Percentiles rank a stretch among this genome's conserved stretches.
Evolutionary conservation across 2,329 filamentous ascomycete genomes (phyloP).

Genomic region (Phialophora macrospora): DNA sequence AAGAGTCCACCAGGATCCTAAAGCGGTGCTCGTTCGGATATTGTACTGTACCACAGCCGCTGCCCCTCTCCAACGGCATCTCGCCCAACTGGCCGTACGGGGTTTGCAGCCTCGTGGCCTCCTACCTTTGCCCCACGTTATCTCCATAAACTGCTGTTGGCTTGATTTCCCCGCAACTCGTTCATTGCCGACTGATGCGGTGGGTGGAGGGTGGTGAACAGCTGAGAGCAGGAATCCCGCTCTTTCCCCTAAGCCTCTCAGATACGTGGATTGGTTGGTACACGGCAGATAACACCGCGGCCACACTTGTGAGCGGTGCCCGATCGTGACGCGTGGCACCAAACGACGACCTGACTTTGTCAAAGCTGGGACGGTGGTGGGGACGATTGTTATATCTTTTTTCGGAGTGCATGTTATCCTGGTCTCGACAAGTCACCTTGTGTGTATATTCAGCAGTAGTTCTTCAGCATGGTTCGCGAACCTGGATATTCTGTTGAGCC

Average conservation of each 20-base stretch:
- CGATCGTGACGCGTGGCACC: neutral
- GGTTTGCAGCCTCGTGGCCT: conserved; percentile 4
- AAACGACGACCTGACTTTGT: neutral
- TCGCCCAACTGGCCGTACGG: neutral
- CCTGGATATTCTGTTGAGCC: conserved; percentile 4
- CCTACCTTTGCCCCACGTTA: neutral
- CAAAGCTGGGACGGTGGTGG: neutral
- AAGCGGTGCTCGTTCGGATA: neutral
- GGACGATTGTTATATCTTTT: neutral
- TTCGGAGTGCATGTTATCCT: neutral
- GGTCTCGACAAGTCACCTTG: neutral
- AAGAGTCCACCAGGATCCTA: neutral
- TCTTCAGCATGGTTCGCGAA: conserved; percentile 15
- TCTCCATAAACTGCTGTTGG: neutral
- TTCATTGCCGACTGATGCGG: neutral
- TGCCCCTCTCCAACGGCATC: neutral
- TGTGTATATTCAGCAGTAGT: neutral
- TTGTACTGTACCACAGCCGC: neutral
- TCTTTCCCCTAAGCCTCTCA: neutral
- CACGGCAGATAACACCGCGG: neutral
- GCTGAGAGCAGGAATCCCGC: neutral
- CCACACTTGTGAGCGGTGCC: neutral
- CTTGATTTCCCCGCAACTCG: conserved; percentile 3
- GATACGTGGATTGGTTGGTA: neutral
- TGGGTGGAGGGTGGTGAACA: neutral